Conservation (phyloP, 352 stramenopile species). For the Pythium coloratum region DNA sequence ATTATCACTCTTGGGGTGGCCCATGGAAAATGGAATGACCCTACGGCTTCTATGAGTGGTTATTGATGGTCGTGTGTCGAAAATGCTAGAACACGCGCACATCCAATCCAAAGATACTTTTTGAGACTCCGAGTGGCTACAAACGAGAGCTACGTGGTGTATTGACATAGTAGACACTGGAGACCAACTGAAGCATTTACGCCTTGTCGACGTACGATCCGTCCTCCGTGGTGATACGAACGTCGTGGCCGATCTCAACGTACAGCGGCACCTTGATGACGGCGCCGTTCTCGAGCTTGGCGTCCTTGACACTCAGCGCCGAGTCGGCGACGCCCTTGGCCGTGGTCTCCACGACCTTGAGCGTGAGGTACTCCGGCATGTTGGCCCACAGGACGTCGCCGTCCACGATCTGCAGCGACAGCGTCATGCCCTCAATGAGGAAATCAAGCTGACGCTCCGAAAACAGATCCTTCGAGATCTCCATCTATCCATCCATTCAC, state of each 20-base stretch:
- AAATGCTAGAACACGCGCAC: neutral
- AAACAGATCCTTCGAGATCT: slow-evolving; percentile 71
- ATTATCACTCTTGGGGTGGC: neutral
- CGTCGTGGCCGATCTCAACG: slow-evolving; percentile 76
- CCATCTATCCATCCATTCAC: slow-evolving; percentile 41
- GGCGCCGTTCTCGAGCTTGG: slow-evolving; percentile 74
- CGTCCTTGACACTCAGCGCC: slow-evolving; percentile 80
- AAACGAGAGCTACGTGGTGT: neutral
- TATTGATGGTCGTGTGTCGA: slow-evolving; percentile 7
- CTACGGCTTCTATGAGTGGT: neutral
- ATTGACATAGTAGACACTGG: too few relatives aligned
- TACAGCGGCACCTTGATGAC: slow-evolving; percentile 84
- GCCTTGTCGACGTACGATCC: slow-evolving; percentile 79
- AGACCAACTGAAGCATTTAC: slow-evolving; percentile 20
- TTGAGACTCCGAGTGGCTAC: neutral
- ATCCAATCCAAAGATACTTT: neutral
- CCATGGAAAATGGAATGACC: slow-evolving; percentile 3
- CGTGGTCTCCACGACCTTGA: slow-evolving; percentile 79
- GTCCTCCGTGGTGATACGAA: slow-evolving; percentile 75
- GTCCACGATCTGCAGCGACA: slow-evolving; percentile 86
- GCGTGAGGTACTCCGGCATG: slow-evolving; percentile 81
- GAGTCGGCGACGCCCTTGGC: slow-evolving; percentile 75
- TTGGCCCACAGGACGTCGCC: slow-evolving; percentile 82
- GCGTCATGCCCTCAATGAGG: slow-evolving; percentile 72
- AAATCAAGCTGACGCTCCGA: slow-evolving; percentile 76